Conservation (phyloP, 805 yeast species). For the Teunomyces funiuensis region DNA sequence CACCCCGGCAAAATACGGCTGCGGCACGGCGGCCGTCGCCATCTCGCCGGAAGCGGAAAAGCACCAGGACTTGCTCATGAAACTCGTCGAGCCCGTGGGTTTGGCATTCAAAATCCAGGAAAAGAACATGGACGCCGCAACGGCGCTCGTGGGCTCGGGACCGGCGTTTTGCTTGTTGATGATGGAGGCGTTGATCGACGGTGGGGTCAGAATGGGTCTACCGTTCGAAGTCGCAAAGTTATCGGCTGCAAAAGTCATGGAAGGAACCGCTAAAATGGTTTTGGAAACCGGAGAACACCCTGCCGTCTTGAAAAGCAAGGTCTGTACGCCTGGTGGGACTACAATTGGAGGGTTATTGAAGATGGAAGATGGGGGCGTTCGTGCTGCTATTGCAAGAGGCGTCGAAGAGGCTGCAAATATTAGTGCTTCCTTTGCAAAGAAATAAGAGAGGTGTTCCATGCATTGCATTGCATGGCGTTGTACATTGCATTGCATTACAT, state of each 20-base stretch:
- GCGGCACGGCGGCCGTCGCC: conserved; percentile 93
- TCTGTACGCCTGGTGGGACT: conserved; percentile 97
- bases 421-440: conserved; percentile 52
- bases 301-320: conserved; percentile 78
- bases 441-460: conserved; percentile 15
- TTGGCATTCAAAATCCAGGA: conserved; percentile 72
- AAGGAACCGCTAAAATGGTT: conserved; percentile 92
- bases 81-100: conserved; percentile 64
- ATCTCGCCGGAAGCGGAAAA: conserved; percentile 53
- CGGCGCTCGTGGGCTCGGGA: conserved; percentile 93
- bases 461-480: background rate
- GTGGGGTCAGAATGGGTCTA: conserved; percentile 92
- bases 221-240: conserved; percentile 80
- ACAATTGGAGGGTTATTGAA: conserved; percentile 93
- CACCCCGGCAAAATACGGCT: conserved; percentile 91
- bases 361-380: conserved; percentile 88
- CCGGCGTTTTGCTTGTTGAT: conserved; percentile 90
- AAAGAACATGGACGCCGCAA: conserved; percentile 93
- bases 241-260: conserved; percentile 90
- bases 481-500: background rate
- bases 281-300: conserved; percentile 83
- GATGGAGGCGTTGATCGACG: conserved; percentile 90
- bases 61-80: conserved; percentile 48
- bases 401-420: conserved; percentile 90
- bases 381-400: conserved; percentile 84